These are phyloP conservation scores for Gorgonomyces haynaldii DNA, from an alignment of 192 early-diverging fungal species.

Conservation along the genomic window DNA sequence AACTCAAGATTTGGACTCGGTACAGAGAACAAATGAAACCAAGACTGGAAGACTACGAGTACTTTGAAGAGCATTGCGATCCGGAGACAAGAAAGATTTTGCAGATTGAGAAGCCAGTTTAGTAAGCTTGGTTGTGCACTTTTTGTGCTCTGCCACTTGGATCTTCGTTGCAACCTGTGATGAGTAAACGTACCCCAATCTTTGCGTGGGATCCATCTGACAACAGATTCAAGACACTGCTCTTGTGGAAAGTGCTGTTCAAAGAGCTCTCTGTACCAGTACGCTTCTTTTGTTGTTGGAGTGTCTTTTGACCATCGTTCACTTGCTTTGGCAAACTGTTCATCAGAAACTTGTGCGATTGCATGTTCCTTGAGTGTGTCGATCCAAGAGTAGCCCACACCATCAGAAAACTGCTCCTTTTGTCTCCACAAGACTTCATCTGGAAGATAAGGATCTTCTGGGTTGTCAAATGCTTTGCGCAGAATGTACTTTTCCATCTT, in stretches of 20 bases:
- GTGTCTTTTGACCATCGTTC: slow-evolving; percentile 76
- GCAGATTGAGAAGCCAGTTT: no score
- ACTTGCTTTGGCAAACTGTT: slow-evolving; percentile 52
- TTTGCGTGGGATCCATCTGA: slow-evolving; percentile 88
- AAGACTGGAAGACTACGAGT: no score
- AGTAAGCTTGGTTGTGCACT: slow-evolving; percentile 67
- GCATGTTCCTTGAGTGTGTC: slow-evolving; percentile 80
- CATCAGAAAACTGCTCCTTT: slow-evolving; percentile 98
- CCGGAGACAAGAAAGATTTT: no score
- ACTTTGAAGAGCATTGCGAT: no score
- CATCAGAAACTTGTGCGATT: slow-evolving; percentile 61
- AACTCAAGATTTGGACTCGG: no score
- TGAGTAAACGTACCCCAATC: slow-evolving; percentile 67
- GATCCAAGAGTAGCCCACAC: slow-evolving; percentile 97
- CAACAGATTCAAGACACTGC: slow-evolving; percentile 79
- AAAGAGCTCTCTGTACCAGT: slow-evolving; percentile 87
- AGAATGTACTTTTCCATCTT: slow-evolving; percentile 89
- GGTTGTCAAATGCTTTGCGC: slow-evolving; percentile 91
- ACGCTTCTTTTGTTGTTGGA: slow-evolving; percentile 93
- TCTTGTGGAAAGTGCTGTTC: slow-evolving; percentile 87
- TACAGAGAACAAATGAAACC: no score
- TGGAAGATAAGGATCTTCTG: slow-evolving; percentile 75
- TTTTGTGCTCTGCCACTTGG: slow-evolving; percentile 96
- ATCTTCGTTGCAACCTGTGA: slow-evolving; percentile 78
- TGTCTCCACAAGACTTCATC: slow-evolving; percentile 89